Percentiles rank a stretch among this genome's conserved stretches.
phyloP scores from a whole-genome alignment of 352 stramenopile species.

The Pythium diclinum region DNA sequence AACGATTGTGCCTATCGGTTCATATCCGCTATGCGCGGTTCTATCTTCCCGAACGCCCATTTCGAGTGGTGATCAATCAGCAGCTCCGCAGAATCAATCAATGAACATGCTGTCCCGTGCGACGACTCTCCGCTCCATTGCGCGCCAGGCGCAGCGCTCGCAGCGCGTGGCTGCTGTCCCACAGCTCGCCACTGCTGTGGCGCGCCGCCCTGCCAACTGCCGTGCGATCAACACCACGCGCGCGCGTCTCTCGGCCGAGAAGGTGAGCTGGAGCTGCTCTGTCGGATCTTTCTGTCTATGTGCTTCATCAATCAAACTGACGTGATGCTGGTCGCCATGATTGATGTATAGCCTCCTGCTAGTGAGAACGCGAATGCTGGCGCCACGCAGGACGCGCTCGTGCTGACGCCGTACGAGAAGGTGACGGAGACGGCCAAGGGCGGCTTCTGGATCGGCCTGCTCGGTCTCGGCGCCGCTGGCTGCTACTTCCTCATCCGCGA shows the following conservation, averaged over 20 bases:
- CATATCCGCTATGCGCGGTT: slow-evolving; percentile 7
- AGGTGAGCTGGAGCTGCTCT: slow-evolving; percentile 32
- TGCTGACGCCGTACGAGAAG: slow-evolving; percentile 94
- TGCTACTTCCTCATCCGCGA: slow-evolving; percentile 92
- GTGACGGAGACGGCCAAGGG: slow-evolving; percentile 88
- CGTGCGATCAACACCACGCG: slow-evolving; percentile 43
- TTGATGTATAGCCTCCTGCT: slow-evolving; percentile 12
- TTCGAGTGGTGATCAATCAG: slow-evolving; percentile 16
- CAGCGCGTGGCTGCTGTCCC: slow-evolving; percentile 6
- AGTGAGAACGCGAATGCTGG: slow-evolving; percentile 43
- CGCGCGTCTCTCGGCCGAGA: slow-evolving; percentile 49
- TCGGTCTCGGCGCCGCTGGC: slow-evolving; percentile 81
- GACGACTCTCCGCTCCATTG: slow-evolving; percentile 18
- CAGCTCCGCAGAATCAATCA: background rate
- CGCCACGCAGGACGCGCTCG: slow-evolving; percentile 56
- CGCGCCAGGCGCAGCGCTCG: slow-evolving; percentile 15
- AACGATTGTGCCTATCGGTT: background rate
- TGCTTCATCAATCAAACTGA: no score
- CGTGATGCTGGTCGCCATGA: no score
- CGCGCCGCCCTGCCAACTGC: slow-evolving; percentile 19
- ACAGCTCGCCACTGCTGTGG: slow-evolving; percentile 2
- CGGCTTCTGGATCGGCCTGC: slow-evolving; percentile 85
- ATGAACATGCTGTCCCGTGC: slow-evolving; percentile 13
- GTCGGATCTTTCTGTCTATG: background rate
- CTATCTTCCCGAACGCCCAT: slow-evolving; percentile 9